phyloP scores from a whole-genome alignment of 495 filamentous ascomycete species.

The Friedmanniomyces simplex region DNA sequence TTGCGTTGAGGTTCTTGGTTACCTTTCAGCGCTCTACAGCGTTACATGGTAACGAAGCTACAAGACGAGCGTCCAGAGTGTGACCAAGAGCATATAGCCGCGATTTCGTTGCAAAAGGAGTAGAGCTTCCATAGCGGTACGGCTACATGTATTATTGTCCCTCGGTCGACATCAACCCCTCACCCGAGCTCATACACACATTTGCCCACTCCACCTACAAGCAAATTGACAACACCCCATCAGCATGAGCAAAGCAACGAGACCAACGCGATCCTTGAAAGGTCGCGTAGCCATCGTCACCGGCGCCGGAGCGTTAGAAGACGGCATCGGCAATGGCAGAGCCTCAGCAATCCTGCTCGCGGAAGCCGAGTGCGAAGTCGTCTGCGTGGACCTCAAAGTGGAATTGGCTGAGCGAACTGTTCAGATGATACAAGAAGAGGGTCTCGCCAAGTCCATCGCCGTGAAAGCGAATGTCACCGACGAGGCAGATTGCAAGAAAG shows the following conservation, averaged over 20 bases:
- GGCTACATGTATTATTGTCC: neutral
- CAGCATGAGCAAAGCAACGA: constrained; percentile 16
- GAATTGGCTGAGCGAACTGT: constrained; percentile 40
- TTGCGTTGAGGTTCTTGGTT: too few species aligned
- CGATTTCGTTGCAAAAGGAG: too few species aligned
- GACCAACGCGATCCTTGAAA: constrained; percentile 23
- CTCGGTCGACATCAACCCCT: neutral
- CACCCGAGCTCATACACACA: neutral
- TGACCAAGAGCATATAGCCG: too few species aligned
- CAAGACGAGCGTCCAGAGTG: too few species aligned
- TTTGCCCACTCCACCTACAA: neutral
- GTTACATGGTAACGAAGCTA: too few species aligned
- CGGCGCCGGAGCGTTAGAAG: constrained; percentile 43
- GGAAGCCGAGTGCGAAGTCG: constrained; percentile 42
- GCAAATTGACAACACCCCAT: neutral
- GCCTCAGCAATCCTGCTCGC: constrained; percentile 49
- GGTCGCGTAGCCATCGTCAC: constrained; percentile 50
- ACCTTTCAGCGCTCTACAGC: too few species aligned
- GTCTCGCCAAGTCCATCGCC: constrained; percentile 30
- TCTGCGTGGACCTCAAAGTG: constrained; percentile 43
- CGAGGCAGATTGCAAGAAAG: constrained; percentile 36
- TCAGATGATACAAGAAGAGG: constrained; percentile 33
- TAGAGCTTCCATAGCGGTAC: too few species aligned
- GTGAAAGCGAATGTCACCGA: constrained; percentile 41
- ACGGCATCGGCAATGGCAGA: constrained; percentile 49